phyloP scores from a whole-genome alignment of 345 rosid genomes.

The Brassica rapa region DNA sequence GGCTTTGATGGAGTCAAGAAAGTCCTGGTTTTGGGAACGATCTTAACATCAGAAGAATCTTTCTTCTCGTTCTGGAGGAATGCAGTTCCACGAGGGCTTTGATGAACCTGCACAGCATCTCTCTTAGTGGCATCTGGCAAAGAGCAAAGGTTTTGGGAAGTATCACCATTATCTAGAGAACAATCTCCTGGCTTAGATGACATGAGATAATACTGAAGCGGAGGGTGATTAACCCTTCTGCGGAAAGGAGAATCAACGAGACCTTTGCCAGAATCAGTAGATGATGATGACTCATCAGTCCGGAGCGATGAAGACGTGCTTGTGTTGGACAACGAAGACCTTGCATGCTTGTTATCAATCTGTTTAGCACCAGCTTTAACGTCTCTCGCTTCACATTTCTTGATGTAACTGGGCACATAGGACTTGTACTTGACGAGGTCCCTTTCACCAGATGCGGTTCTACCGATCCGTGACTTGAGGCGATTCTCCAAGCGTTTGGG shows the following conservation, averaged over 20 bases:
- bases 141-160: slow-evolving; percentile 38
- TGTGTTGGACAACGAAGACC: slow-evolving; percentile 39
- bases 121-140: slow-evolving; percentile 23
- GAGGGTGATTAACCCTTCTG: slow-evolving; percentile 47
- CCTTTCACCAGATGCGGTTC: slow-evolving; percentile 38
- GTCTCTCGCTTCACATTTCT: slow-evolving; percentile 54
- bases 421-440: slow-evolving; percentile 71
- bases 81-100: slow-evolving; percentile 36
- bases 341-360: slow-evolving; percentile 36
- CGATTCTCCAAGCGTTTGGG: slow-evolving; percentile 46
- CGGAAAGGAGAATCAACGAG: slow-evolving; percentile 54
- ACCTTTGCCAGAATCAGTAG: slow-evolving; percentile 40
- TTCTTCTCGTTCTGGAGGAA: slow-evolving; percentile 41
- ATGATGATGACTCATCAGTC: slow-evolving; percentile 41
- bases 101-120: slow-evolving; percentile 39
- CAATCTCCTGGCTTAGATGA: slow-evolving; percentile 49
- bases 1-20: slow-evolving; percentile 40
- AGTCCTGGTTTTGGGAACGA: slow-evolving; percentile 38
- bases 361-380: slow-evolving; percentile 55
- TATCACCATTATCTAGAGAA: slow-evolving; percentile 39
- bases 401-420: slow-evolving; percentile 68
- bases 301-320: slow-evolving; percentile 38
- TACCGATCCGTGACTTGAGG: slow-evolving; percentile 34
- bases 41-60: slow-evolving; percentile 38
- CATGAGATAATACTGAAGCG: slow-evolving; percentile 56